These are phyloP conservation scores for Clonostachys solani DNA, from an alignment of 2,329 filamentous ascomycete species.

Conservation along the genomic window DNA sequence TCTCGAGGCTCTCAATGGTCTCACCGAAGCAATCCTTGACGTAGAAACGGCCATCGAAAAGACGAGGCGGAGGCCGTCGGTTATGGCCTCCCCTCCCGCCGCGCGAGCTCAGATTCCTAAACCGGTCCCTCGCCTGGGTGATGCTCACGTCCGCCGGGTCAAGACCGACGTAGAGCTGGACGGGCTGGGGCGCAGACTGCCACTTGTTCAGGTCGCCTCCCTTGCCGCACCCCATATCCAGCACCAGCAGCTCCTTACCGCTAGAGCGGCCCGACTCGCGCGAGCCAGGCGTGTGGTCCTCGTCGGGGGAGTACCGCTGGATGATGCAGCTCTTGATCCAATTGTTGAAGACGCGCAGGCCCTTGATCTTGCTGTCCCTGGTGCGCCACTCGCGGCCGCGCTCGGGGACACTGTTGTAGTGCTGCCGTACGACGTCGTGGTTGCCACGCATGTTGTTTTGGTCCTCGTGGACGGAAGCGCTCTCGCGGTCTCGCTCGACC, in stretches of 20 bases:
- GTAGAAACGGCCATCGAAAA: constrained; percentile 85
- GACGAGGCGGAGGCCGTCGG: constrained; percentile 42
- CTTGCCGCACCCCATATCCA: constrained; percentile 96
- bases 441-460: constrained; percentile 43
- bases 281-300: constrained; percentile 63
- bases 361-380: constrained; percentile 92
- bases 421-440: constrained; percentile 83
- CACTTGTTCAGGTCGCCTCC: constrained; percentile 94
- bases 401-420: constrained; percentile 95
- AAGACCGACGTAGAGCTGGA: constrained; percentile 90
- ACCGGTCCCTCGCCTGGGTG: constrained; percentile 82
- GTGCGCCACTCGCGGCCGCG: constrained; percentile 91
- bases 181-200: constrained; percentile 86
- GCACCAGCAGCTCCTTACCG: constrained; percentile 66
- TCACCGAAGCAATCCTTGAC: constrained; percentile 92
- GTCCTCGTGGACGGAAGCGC: constrained; percentile 22
- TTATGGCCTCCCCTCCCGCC: constrained; percentile 32
- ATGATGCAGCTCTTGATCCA: constrained; percentile 98
- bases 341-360: constrained; percentile 92
- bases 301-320: constrained; percentile 87
- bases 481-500: constrained; percentile 48
- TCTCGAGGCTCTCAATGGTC: constrained; percentile 73
- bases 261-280: constrained; percentile 45
- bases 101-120: constrained; percentile 64
- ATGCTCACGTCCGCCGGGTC: constrained; percentile 93